Conservation (phyloP, 495 filamentous ascomycete genomes). For the Xylaria grammica region DNA sequence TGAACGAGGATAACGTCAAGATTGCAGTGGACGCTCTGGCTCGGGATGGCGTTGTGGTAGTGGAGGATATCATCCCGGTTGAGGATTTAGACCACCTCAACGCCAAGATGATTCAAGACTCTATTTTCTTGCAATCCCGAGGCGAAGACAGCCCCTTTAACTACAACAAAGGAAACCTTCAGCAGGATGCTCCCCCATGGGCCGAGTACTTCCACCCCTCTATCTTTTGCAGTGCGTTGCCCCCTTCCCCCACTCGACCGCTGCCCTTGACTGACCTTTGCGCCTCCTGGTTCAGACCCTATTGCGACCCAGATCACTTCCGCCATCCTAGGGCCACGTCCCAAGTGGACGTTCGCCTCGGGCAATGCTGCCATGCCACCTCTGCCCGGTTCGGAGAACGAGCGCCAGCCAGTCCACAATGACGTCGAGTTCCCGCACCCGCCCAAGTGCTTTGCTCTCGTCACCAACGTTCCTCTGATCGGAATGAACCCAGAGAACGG, state of each 20-base stretch:
- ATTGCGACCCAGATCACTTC: slow-evolving; percentile 57
- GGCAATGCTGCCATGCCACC: slow-evolving; percentile 61
- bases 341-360: slow-evolving; percentile 56
- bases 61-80: slow-evolving; percentile 53
- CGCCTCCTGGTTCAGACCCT: slow-evolving; percentile 40
- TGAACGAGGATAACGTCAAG: slow-evolving; percentile 51
- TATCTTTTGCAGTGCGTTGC: slow-evolving; percentile 48
- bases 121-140: slow-evolving; percentile 42
- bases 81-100: slow-evolving; percentile 52
- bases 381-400: slow-evolving; percentile 37
- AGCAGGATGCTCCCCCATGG: slow-evolving; percentile 58
- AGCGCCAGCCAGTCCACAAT: slow-evolving; percentile 59
- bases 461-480: slow-evolving; percentile 61
- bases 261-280: not conserved
- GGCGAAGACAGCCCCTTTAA: slow-evolving; percentile 57
- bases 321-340: slow-evolving; percentile 53
- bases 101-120: slow-evolving; percentile 57
- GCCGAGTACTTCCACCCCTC: slow-evolving; percentile 45
- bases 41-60: slow-evolving; percentile 64
- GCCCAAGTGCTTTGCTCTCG: slow-evolving; percentile 57
- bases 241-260: not conserved
- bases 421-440: slow-evolving; percentile 66
- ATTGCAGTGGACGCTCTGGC: slow-evolving; percentile 55
- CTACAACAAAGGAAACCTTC: slow-evolving; percentile 61
- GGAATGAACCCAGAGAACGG: slow-evolving; percentile 61